Evolutionary conservation across 1,139 yeast genomes (phyloP).

Genomic region (Suhomyces ambrosiae): DNA sequence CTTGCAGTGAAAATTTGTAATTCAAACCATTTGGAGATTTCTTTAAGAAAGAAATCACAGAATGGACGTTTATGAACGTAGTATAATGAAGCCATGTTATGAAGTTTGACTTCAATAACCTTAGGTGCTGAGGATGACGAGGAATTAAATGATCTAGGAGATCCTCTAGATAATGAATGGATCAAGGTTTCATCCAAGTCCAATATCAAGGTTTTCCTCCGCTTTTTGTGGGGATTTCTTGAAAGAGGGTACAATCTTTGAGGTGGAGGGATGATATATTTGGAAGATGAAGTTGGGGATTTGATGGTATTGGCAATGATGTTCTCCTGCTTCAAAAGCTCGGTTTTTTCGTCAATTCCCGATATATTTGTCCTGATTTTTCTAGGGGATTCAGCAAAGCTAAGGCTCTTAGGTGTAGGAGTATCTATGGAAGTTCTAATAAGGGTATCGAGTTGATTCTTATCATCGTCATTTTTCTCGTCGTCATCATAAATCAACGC

Average conservation of each 20-base stretch:
- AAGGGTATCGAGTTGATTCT: slow-evolving; percentile 4
- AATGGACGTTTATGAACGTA: slow-evolving; percentile 91
- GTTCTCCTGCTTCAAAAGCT: slow-evolving; percentile 42
- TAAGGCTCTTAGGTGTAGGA: slow-evolving; percentile 6
- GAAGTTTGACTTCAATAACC: slow-evolving; percentile 83
- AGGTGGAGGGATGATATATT: slow-evolving; percentile 52
- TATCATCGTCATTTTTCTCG: slow-evolving; percentile 2
- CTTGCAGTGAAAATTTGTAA: slow-evolving; percentile 92
- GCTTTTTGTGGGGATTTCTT: slow-evolving; percentile 41
- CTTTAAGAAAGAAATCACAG: slow-evolving; percentile 79
- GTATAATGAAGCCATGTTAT: slow-evolving; percentile 72
- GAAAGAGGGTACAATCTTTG: slow-evolving; percentile 47
- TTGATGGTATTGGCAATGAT: slow-evolving; percentile 50
- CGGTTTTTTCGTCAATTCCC: slow-evolving; percentile 42
- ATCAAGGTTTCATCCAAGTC: slow-evolving; percentile 94
- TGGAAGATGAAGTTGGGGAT: slow-evolving; percentile 57
- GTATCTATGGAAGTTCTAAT: slow-evolving; percentile 9
- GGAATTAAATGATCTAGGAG: slow-evolving; percentile 41
- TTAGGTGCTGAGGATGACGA: slow-evolving; percentile 54
- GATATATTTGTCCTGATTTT: slow-evolving; percentile 10
- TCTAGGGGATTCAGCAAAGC: slow-evolving; percentile 10
- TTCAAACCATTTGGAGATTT: slow-evolving; percentile 85
- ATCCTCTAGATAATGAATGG: slow-evolving; percentile 78
- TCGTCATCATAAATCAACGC: slow-evolving; percentile 5
- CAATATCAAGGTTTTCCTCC: slow-evolving; percentile 71